Evolutionary conservation across 2,329 filamentous ascomycete genomes (phyloP).

Genomic region (Fusarium fujikuroi): DNA sequence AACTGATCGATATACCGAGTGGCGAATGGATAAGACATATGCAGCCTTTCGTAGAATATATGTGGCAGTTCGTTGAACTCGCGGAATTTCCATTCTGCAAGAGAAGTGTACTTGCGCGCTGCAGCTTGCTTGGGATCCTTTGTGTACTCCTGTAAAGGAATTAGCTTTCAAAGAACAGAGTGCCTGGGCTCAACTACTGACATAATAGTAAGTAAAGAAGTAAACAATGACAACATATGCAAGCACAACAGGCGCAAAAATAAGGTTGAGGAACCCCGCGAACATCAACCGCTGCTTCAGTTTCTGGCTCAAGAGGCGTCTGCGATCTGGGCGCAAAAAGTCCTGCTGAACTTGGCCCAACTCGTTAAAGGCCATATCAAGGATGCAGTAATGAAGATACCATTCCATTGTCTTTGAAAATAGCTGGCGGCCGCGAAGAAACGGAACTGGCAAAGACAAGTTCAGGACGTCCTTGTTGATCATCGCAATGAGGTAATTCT

Average conservation of each 20-base stretch:
- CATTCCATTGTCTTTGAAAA: slow-evolving; percentile 92
- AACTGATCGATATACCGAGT: slow-evolving; percentile 95
- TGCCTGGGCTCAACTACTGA: slow-evolving; percentile 52
- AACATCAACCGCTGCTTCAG: slow-evolving; percentile 82
- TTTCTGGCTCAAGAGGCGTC: slow-evolving; percentile 80
- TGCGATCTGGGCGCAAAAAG: slow-evolving; percentile 85
- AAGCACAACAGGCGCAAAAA: slow-evolving; percentile 89
- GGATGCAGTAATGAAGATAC: slow-evolving; percentile 89
- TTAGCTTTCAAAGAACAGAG: slow-evolving; percentile 2
- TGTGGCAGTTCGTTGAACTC: slow-evolving; percentile 98
- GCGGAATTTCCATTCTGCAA: slow-evolving; percentile 97
- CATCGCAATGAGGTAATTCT: slow-evolving; percentile 96
- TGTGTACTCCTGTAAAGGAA: slow-evolving; percentile 79
- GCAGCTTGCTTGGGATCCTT: slow-evolving; percentile 92
- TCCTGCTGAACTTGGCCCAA: slow-evolving; percentile 86
- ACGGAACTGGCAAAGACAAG: slow-evolving; percentile 85
- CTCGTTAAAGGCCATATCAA: slow-evolving; percentile 94
- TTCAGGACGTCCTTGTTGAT: slow-evolving; percentile 97
- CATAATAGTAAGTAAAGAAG: slow-evolving; percentile 94
- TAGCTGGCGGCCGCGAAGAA: slow-evolving; percentile 80
- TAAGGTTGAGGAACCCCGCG: slow-evolving; percentile 84
- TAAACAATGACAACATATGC: slow-evolving; percentile 87
- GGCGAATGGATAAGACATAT: slow-evolving; percentile 95
- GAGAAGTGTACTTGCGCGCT: slow-evolving; percentile 83
- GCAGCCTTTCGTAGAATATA: slow-evolving; percentile 86